Conservation (phyloP, 73 alveolate species). For the Paramecium sexaurelia region DNA sequence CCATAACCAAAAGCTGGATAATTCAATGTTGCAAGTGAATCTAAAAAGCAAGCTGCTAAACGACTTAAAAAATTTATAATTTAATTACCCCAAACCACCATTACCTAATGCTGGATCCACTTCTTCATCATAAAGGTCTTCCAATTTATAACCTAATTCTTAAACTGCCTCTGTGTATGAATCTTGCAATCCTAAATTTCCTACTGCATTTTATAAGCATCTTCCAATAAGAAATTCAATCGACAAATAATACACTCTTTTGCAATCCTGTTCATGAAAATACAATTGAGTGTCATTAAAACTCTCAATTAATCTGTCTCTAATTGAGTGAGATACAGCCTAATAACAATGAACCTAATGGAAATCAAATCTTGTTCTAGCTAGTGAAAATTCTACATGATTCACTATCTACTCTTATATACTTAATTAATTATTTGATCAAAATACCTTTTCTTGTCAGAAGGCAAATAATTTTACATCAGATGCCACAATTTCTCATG, state of each 20-base stretch:
- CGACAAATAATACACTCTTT: constrained; percentile 94
- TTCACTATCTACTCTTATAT: constrained; percentile 59
- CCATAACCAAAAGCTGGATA: constrained; percentile 99
- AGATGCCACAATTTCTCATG: constrained; percentile 33
- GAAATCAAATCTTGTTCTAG: constrained; percentile 70
- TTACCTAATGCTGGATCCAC: constrained; percentile 99
- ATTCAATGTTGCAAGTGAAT: constrained; percentile 97
- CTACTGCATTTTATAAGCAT: constrained; percentile 95
- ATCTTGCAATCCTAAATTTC: constrained; percentile 91
- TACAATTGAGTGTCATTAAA: constrained; percentile 91
- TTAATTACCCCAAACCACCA: constrained; percentile 95
- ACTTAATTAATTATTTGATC: constrained; percentile 46
- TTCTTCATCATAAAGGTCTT: constrained; percentile 97
- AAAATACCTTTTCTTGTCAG: constrained; percentile 43
- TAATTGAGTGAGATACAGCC: constrained; percentile 88
- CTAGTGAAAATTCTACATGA: constrained; percentile 67
- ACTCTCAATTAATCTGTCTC: constrained; percentile 96
- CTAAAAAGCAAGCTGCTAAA: constrained; percentile 99
- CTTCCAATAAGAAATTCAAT: constrained; percentile 98
- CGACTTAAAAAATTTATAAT: constrained; percentile 68
- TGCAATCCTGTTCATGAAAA: constrained; percentile 76
- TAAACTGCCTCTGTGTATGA: constrained; percentile 89
- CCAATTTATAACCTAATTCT: constrained; percentile 92
- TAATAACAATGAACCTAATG: constrained; percentile 63
- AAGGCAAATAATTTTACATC: constrained; percentile 33